phyloP scores from a whole-genome alignment of 2,329 filamentous ascomycete genomes.

The Fusarium kyushuense region DNA sequence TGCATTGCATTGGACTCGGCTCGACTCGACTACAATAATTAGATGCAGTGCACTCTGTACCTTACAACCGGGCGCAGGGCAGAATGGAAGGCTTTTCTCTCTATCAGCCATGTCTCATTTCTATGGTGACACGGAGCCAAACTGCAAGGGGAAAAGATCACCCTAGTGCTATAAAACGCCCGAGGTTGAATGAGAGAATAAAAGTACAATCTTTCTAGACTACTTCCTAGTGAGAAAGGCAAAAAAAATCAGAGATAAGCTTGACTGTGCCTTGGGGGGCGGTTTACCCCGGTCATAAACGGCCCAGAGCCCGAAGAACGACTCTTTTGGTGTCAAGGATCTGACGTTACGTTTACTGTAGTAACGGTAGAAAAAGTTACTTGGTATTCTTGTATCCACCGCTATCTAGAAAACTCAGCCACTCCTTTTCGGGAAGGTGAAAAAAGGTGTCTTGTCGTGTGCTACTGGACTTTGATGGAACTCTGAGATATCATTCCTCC shows the following conservation, averaged over 20 bases:
- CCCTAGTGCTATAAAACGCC: constrained; percentile 1
- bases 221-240: constrained; percentile 10
- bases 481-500: constrained; percentile 23
- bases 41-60: not conserved
- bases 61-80: constrained; percentile 23
- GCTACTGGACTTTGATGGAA: not conserved
- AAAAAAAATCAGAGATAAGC: constrained; percentile 21
- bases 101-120: constrained; percentile 9
- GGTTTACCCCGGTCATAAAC: constrained; percentile 4
- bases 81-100: constrained; percentile 14
- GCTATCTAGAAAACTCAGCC: constrained; percentile 27
- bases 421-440: constrained; percentile 38
- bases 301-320: not conserved
- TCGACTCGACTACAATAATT: not conserved
- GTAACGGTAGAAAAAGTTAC: not conserved
- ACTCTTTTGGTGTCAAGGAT: not conserved
- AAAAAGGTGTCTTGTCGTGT: constrained; percentile 6
- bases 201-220: not conserved
- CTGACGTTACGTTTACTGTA: not conserved
- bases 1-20: constrained; percentile 14
- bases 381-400: constrained; percentile 22
- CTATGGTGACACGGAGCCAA: constrained; percentile 4
- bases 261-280: not conserved
- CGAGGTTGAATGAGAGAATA: constrained; percentile 7
- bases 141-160: constrained; percentile 19